A percentile compares a stretch with the other conserved stretches of the same genome.
phyloP scores from a whole-genome alignment of 768 basidiomycete species.

The Boletus sp. region DNA sequence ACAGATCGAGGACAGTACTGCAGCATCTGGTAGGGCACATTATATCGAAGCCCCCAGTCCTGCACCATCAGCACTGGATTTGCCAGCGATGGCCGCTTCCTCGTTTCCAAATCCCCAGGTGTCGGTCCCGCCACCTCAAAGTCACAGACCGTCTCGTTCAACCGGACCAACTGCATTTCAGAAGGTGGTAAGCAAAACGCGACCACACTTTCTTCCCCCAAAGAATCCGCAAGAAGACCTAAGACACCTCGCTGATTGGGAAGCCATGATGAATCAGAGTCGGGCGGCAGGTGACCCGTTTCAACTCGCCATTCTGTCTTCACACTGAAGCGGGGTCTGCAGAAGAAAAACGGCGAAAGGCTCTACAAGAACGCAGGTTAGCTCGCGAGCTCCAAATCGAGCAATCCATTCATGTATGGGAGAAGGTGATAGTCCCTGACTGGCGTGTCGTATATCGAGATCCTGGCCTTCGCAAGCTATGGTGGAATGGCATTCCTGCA shows the following conservation, averaged over 20 bases:
- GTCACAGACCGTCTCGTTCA: conserved; percentile 49
- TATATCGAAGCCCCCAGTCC: not conserved
- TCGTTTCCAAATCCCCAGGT: conserved; percentile 25
- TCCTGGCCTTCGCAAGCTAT: conserved; percentile 61
- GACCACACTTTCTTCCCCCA: conserved; percentile 83
- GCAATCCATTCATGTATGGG: conserved; percentile 71
- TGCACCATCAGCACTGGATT: conserved; percentile 15
- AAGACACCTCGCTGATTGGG: conserved; percentile 84
- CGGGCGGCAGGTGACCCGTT: conserved; percentile 56
- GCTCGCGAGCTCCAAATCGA: conserved; percentile 67
- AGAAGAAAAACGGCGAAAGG: conserved; percentile 73
- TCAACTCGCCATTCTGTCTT: not conserved
- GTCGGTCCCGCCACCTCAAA: conserved; percentile 14
- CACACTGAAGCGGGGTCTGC: conserved; percentile 1
- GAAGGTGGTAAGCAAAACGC: conserved; percentile 77
- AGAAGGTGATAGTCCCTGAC: conserved; percentile 74
- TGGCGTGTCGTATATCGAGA: conserved; percentile 75
- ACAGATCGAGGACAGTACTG: not conserved
- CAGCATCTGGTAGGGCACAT: not conserved
- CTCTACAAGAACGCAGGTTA: conserved; percentile 57
- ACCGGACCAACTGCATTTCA: conserved; percentile 69
- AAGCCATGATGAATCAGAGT: conserved; percentile 83
- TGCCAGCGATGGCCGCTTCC: conserved; percentile 27
- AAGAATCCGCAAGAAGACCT: conserved; percentile 73
- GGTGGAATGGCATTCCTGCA: conserved; percentile 88